Percentiles rank a stretch among this genome's conserved stretches.
Conservation (phyloP, 148 eudicot genomes). For the Cornus suecica region DNA sequence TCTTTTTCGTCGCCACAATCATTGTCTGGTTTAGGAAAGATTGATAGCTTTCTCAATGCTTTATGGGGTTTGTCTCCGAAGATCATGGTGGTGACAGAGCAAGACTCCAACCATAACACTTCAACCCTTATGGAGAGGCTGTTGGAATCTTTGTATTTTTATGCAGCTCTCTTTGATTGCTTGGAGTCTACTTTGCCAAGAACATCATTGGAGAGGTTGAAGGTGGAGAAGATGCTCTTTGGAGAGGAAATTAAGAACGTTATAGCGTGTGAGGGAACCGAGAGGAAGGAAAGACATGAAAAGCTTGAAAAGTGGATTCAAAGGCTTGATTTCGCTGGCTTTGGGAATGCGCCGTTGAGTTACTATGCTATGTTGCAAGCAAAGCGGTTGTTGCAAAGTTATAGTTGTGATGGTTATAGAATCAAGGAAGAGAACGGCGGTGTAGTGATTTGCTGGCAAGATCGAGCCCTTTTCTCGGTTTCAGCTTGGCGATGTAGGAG, state of each 20-base stretch:
- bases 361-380: slow-evolving; percentile 75
- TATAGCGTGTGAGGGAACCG: slow-evolving; percentile 75
- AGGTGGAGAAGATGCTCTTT: slow-evolving; percentile 77
- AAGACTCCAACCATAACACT: slow-evolving; percentile 80
- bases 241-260: slow-evolving; percentile 89
- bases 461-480: slow-evolving; percentile 72
- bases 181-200: slow-evolving; percentile 75
- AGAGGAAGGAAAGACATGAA: slow-evolving; percentile 78
- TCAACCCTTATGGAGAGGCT: slow-evolving; percentile 68
- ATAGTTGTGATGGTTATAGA: slow-evolving; percentile 69
- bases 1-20: slow-evolving; percentile 64
- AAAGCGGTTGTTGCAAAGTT: slow-evolving; percentile 59
- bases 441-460: slow-evolving; percentile 91
- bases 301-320: slow-evolving; percentile 84
- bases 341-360: slow-evolving; percentile 65
- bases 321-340: slow-evolving; percentile 67
- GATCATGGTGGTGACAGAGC: slow-evolving; percentile 82
- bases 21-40: slow-evolving; percentile 30
- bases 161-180: slow-evolving; percentile 89
- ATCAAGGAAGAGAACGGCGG: slow-evolving; percentile 81
- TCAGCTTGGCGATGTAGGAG: slow-evolving; percentile 87
- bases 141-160: slow-evolving; percentile 70
- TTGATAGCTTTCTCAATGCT: slow-evolving; percentile 59
- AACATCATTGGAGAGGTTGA: slow-evolving; percentile 64
- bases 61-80: slow-evolving; percentile 82